These are phyloP conservation scores for Fragosphaeria purpurea DNA, from an alignment of 2,329 filamentous ascomycete species.

Conservation along the genomic window DNA sequence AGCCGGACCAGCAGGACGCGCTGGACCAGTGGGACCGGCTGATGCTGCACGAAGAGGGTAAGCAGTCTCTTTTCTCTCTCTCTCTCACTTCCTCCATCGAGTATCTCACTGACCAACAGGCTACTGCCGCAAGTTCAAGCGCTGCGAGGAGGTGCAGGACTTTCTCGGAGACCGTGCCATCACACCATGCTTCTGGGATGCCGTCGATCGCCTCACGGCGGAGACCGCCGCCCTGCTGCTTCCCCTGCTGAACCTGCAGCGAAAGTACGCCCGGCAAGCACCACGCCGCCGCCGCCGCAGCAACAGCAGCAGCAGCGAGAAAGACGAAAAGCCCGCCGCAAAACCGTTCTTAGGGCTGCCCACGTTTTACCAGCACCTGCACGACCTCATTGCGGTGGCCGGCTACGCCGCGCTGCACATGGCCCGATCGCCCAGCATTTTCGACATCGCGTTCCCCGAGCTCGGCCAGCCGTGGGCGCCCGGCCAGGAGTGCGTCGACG, in stretches of 20 bases:
- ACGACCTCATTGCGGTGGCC: constrained; percentile 22
- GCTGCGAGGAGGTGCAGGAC: constrained; percentile 20
- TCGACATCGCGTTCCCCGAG: constrained; percentile 19
- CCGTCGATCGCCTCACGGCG: constrained; percentile 25
- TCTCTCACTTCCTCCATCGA: neutral
- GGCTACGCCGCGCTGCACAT: constrained; percentile 22
- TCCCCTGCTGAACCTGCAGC: constrained; percentile 24
- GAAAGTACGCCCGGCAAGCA: constrained; percentile 2
- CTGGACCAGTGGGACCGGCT: constrained; percentile 22
- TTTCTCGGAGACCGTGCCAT: constrained; percentile 16
- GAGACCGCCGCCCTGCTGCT: constrained; percentile 24
- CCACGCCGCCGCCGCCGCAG: constrained; percentile 1
- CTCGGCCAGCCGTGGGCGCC: constrained; percentile 18
- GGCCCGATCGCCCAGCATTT: constrained; percentile 20
- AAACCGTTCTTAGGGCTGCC: constrained; percentile 9
- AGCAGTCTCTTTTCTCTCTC: constrained; percentile 8
- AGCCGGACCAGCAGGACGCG: constrained; percentile 14
- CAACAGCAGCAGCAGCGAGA: neutral
- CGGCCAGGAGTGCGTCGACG: constrained; percentile 10
- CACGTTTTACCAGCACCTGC: constrained; percentile 21
- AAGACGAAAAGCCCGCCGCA: neutral
- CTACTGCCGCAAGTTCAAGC: constrained; percentile 25
- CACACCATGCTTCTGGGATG: constrained; percentile 26
- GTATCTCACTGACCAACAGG: constrained; percentile 16
- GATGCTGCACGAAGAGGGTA: constrained; percentile 24